A percentile compares a stretch with the other conserved stretches of the same genome.
phyloP scores from a whole-genome alignment of 2,329 filamentous ascomycete species.

The Diaporthe sp. region DNA sequence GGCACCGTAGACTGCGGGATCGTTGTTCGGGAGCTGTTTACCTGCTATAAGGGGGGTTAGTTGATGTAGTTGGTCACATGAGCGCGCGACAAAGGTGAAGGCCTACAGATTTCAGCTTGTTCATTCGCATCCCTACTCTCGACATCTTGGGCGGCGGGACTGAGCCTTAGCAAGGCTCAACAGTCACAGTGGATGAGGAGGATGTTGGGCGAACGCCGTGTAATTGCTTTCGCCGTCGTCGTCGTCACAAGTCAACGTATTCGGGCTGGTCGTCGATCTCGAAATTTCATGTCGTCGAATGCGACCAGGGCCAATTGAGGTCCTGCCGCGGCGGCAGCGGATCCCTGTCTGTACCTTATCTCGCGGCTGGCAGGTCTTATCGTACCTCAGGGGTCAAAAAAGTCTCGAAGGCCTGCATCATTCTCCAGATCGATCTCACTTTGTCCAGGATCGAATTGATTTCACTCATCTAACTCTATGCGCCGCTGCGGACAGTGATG shows the following conservation, averaged over 20 bases:
- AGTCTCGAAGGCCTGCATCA: not conserved
- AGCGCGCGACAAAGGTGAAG: constrained; percentile 22
- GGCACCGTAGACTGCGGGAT: constrained; percentile 37
- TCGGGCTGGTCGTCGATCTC: constrained; percentile 11
- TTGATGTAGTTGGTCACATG: constrained; percentile 30
- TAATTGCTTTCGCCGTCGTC: not conserved
- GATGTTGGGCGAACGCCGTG: constrained; percentile 8
- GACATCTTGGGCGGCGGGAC: constrained; percentile 48
- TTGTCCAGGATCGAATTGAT: not conserved
- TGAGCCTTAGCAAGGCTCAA: constrained; percentile 33
- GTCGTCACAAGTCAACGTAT: not conserved
- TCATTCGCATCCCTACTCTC: constrained; percentile 75
- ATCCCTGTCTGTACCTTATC: constrained; percentile 28
- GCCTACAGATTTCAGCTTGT: constrained; percentile 79
- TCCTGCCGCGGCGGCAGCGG: constrained; percentile 29
- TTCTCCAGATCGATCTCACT: not conserved
- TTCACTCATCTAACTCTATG: not conserved
- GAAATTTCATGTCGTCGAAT: constrained; percentile 34
- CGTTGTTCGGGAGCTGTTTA: constrained; percentile 49
- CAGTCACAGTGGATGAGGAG: not conserved
- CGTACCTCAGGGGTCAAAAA: constrained; percentile 16
- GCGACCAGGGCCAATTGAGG: constrained; percentile 27
- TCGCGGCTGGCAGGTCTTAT: constrained; percentile 34
- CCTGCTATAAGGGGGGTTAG: constrained; percentile 53
- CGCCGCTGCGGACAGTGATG: not conserved